Evolutionary conservation across 805 yeast species (phyloP).

Genomic region (Osmozyma mogii): DNA sequence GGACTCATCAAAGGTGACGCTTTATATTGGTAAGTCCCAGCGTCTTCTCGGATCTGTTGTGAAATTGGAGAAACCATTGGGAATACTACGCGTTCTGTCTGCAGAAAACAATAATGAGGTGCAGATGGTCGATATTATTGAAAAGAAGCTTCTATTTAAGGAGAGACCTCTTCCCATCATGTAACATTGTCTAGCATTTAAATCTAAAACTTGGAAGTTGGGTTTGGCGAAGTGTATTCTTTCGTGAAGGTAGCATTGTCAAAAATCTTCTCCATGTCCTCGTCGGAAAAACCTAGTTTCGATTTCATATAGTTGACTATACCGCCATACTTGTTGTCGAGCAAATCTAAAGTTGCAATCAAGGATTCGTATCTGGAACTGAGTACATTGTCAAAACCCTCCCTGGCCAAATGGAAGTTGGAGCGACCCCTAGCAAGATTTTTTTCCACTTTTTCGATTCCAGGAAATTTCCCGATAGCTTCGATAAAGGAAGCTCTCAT

Average conservation of each 20-base stretch:
- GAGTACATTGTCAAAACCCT: conserved; percentile 53
- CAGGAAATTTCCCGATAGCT: no score
- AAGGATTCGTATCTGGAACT: conserved; percentile 64
- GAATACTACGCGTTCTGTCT: conserved; percentile 43
- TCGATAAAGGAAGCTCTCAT: conserved; percentile 27
- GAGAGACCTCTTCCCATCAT: conserved; percentile 72
- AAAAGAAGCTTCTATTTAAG: conserved; percentile 51
- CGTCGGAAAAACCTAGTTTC: conserved; percentile 35
- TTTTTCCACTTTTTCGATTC: conserved; percentile 14
- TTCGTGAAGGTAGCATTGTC: conserved; percentile 7
- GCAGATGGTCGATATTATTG: conserved; percentile 51
- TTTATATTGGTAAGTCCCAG: conserved; percentile 64
- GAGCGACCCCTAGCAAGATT: conserved; percentile 29
- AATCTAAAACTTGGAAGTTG: no score
- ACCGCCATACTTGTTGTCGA: conserved; percentile 48
- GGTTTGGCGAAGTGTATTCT: no score
- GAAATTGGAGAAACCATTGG: conserved; percentile 57
- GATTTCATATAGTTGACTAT: conserved; percentile 39
- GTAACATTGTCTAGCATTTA: no score
- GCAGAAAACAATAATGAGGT: conserved; percentile 20
- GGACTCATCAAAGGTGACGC: conserved; percentile 38
- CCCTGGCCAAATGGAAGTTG: conserved; percentile 35
- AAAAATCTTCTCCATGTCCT: conserved; percentile 31
- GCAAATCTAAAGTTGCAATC: conserved; percentile 51
- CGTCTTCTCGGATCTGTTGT: conserved; percentile 56